Evolutionary conservation across 2,329 filamentous ascomycete species (phyloP), one percentile per base, ranked within the genome.

Genomic region (Apiospora koreana): DNA sequence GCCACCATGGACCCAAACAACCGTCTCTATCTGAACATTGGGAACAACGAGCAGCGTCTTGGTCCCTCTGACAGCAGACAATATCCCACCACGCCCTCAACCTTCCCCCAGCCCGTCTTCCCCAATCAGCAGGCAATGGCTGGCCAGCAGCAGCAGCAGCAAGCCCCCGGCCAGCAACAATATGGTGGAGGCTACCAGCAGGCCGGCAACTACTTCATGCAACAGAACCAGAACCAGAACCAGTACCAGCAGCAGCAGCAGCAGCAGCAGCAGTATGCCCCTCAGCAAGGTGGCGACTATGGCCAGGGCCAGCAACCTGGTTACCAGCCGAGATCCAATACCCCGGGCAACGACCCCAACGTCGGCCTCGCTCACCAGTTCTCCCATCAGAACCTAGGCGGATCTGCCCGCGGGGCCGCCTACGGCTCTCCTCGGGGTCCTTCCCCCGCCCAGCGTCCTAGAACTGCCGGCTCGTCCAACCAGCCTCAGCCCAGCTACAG

Each of bases 321-420:
- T 3, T 83, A 87, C 75, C 87, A 87, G 78, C 83, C 83, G 71
- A 83, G 87, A 72, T 86, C 87, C 75, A 87, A 86, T 76, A 87
- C 88, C 3, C 88, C 89, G 6, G 88, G 87, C 71, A 94, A 93
- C 77, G 94, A 98, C 79, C 93, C 92, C 75, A 97, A 95, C 76
- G 96, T 94, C 77, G 95, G 94, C 41, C 88, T 98, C 64, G 94
- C 95, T 72, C 94, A 98, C 80, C 96, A 99, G 81, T 97, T 98
- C 82, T 97, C 95, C 71, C 94, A 98, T 82, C 95, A 98, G 85
- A 97, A 98, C 81, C 88, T 98, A 50, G 92, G 93, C 71, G 90
- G 89, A 62, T 90, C 89, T 58, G 90, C 91, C 71, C 89, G 94
- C 9, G 46, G 66, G 74, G 87, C 87, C 41, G 90, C 89, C 71